Base-by-base conservation (phyloP, 495 filamentous ascomycete genomes). In the Melanomma pulvis-pyrius region DNA sequence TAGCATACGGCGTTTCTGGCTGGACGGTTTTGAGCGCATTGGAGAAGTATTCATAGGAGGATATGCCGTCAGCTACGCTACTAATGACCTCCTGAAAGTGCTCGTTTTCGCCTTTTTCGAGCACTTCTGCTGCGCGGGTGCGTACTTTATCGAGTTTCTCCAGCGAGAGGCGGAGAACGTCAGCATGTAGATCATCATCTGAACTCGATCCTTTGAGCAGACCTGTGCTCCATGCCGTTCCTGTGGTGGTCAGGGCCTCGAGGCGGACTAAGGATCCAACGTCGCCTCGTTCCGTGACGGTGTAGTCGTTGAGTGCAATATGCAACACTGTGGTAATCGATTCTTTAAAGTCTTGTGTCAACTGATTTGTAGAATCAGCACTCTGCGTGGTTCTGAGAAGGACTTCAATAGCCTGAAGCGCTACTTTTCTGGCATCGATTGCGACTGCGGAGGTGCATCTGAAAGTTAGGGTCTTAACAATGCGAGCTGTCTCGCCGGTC, bases 81-180 rank as follows among this genome's bases (percentile, higher is more conserved):
- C 24, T 24, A 11, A 59, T 51, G 1, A 44, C 56, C 25, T 32
- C 53, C 49, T 22, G 15, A n/a, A 63, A 61, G 28, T 61, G 49
- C 24, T 59, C 59, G 25, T 46, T 34, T 21, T 46, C 61, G 12
- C 28, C 53, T 50, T 30, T 24, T 36, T 59, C 63, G 12, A 74
- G 59, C 39, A 75, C 71, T 11, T 73, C 56, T 74, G 82, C 83
- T 32, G 92, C 92, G 70, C 87, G 84, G 1, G 84, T 74, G 39
- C 94, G 85, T 30, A 98, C 86, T 62, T 92, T 89, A 73, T 98
- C 94, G 4, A 97, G 82, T 74, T 96, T 96, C 76, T 98, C 94
- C 0, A 88, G 83, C 22, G 90, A 87, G 26, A 97, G 77, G 12
- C 92, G 82, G 51, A 88, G 80, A 9, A 96, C 78, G 66, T 51